Evolutionary conservation across 768 basidiomycete species (phyloP).

Genomic region (Jaapia argillacea): DNA sequence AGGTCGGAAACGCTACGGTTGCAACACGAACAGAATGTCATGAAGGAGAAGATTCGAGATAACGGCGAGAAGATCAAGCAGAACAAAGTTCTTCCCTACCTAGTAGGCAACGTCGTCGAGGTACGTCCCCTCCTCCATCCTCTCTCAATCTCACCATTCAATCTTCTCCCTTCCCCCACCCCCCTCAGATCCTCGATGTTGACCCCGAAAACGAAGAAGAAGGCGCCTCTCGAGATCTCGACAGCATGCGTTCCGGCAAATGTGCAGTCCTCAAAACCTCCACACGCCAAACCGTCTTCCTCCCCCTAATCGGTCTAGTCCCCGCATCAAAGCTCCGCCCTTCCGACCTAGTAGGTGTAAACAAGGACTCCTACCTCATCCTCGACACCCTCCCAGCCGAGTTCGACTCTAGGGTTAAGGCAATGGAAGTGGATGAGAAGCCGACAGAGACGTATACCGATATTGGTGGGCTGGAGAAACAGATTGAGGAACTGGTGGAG

Average conservation of each 20-base stretch:
- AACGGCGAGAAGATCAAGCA: constrained; percentile 98
- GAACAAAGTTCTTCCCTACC: constrained; percentile 97
- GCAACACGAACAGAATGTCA: constrained; percentile 88
- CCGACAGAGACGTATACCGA: constrained; percentile 97
- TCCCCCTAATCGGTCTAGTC: constrained; percentile 95
- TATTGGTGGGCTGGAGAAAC: constrained; percentile 97
- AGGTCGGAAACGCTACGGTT: constrained; percentile 87
- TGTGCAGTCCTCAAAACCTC: constrained; percentile 99
- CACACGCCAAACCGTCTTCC: constrained; percentile 96
- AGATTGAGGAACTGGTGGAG: constrained; percentile 97
- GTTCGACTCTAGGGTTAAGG: constrained; percentile 96
- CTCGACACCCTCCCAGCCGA: constrained; percentile 94
- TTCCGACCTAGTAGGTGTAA: constrained; percentile 93
- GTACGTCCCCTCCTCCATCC: constrained; percentile 33
- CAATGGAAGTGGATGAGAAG: constrained; percentile 98
- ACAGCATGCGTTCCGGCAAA: constrained; percentile 95
- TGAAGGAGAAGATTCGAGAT: constrained; percentile 98
- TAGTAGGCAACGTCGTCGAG: constrained; percentile 97
- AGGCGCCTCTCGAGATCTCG: constrained; percentile 91
- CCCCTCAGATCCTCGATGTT: constrained; percentile 88
- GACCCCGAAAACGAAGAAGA: constrained; percentile 91
- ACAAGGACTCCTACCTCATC: constrained; percentile 98
- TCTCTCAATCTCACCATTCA: neutral
- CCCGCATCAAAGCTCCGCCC: constrained; percentile 86
- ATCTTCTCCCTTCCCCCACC: no score